These are phyloP conservation scores for Didymella glomerata DNA, from an alignment of 2,329 filamentous ascomycete genomes.

Conservation along the genomic window DNA sequence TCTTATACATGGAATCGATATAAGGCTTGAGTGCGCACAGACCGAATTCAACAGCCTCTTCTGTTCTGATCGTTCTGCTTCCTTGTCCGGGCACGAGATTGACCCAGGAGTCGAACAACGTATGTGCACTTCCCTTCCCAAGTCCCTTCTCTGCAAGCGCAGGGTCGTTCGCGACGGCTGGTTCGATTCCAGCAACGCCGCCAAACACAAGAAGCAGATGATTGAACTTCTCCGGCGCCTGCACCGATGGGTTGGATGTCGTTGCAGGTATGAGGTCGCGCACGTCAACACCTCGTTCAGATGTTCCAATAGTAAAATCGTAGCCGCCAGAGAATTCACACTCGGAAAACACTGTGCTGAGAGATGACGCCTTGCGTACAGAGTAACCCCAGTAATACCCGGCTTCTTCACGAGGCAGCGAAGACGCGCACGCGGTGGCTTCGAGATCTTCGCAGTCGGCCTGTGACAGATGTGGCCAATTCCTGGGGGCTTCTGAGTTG, in stretches of 20 bases:
- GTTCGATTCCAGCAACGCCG: conserved; percentile 80
- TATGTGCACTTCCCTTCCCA: conserved; percentile 68
- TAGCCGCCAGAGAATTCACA: conserved; percentile 79
- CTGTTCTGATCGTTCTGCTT: conserved; percentile 81
- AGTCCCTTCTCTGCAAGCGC: conserved; percentile 70
- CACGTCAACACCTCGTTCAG: conserved; percentile 72
- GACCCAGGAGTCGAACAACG: conserved; percentile 85
- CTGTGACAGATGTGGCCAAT: conserved; percentile 41
- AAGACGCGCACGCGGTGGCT: conserved; percentile 72
- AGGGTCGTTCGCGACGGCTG: conserved; percentile 70
- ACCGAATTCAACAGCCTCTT: conserved; percentile 82
- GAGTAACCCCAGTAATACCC: conserved; percentile 90
- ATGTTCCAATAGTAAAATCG: conserved; percentile 83
- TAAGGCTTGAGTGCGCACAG: conserved; percentile 70
- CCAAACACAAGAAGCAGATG: conserved; percentile 83
- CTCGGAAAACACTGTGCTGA: conserved; percentile 81
- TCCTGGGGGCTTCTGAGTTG: conserved; percentile 49
- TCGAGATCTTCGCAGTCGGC: conserved; percentile 38
- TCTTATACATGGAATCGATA: conserved; percentile 38
- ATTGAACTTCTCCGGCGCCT: conserved; percentile 60
- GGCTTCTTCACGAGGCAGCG: conserved; percentile 73
- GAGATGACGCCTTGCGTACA: conserved; percentile 70
- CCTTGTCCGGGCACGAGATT: conserved; percentile 83
- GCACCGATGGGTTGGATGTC: conserved; percentile 24
- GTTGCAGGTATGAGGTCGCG: conserved; percentile 43